Percentiles rank a stretch among this genome's conserved stretches.
Conservation (phyloP, 176 grass and related monocot species). For the Chrysopogon serrulatus region DNA sequence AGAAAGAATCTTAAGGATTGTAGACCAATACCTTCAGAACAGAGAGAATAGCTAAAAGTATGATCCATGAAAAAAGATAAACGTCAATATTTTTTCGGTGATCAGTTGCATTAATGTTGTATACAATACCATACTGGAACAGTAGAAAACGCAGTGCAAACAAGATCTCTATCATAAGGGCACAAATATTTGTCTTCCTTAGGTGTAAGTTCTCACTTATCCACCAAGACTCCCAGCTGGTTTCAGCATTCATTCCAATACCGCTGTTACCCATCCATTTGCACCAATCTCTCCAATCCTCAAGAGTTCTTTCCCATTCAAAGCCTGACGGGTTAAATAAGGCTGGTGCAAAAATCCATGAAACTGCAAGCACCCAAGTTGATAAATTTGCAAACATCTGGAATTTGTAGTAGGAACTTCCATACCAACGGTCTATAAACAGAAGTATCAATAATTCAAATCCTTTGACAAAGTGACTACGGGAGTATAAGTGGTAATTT, state of each 20-base stretch:
- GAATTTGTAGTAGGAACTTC: slow-evolving; percentile 67
- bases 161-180: slow-evolving; percentile 69
- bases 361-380: slow-evolving; percentile 82
- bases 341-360: slow-evolving; percentile 84
- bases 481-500: slow-evolving; percentile 88
- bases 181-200: slow-evolving; percentile 52
- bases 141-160: slow-evolving; percentile 86
- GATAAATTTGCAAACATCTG: slow-evolving; percentile 66
- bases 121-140: slow-evolving; percentile 94
- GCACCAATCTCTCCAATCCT: slow-evolving; percentile 84
- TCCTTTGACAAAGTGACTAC: slow-evolving; percentile 93
- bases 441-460: slow-evolving; percentile 75
- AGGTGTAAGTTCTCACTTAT: slow-evolving; percentile 69
- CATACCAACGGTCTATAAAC: slow-evolving; percentile 70
- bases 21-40: too few relatives aligned
- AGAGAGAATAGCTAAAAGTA: too few relatives aligned
- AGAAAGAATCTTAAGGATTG: too few relatives aligned
- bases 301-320: slow-evolving; percentile 81
- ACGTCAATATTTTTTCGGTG: slow-evolving; percentile 67
- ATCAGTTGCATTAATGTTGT: slow-evolving; percentile 71
- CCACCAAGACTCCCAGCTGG: slow-evolving; percentile 98
- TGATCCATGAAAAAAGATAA: slow-evolving; percentile 16
- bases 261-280: slow-evolving; percentile 81
- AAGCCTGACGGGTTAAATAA: slow-evolving; percentile 89
- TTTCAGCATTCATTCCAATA: slow-evolving; percentile 58